Evolutionary conservation across 495 filamentous ascomycete genomes (phyloP).

Genomic region (Podospora pseudoanserina): DNA sequence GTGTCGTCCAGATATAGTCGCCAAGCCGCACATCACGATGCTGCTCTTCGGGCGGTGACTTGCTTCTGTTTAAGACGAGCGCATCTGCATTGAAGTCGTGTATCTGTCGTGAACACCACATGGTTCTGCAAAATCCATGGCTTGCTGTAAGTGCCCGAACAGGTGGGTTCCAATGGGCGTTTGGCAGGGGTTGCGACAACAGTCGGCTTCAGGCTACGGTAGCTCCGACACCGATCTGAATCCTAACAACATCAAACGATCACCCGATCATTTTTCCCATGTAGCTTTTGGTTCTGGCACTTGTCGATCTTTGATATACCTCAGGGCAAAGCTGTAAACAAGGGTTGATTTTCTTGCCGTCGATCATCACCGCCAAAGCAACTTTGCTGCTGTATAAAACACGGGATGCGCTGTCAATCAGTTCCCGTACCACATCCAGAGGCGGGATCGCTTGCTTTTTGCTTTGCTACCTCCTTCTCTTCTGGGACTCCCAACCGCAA

Average conservation of each 20-base stretch:
- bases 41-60: background rate
- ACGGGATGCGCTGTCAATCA: background rate
- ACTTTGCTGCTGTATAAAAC: background rate
- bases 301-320: too few relatives aligned
- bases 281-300: too few relatives aligned
- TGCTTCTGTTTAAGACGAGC: background rate
- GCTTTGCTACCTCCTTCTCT: background rate
- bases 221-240: background rate
- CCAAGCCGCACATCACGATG: background rate
- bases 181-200: background rate
- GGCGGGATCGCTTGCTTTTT: background rate
- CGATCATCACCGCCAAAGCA: background rate
- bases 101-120: background rate
- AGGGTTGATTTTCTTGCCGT: background rate
- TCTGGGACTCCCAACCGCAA: background rate
- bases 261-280: too few relatives aligned
- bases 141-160: background rate
- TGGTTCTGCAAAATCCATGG: background rate
- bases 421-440: background rate
- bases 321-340: too few relatives aligned
- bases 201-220: background rate
- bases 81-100: background rate
- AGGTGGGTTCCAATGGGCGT: background rate
- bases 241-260: too few relatives aligned
- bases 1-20: background rate